These are phyloP conservation scores for Saccharomycopsis hybrid DNA, from an alignment of 1,139 yeast genomes.

Conservation along the genomic window DNA sequence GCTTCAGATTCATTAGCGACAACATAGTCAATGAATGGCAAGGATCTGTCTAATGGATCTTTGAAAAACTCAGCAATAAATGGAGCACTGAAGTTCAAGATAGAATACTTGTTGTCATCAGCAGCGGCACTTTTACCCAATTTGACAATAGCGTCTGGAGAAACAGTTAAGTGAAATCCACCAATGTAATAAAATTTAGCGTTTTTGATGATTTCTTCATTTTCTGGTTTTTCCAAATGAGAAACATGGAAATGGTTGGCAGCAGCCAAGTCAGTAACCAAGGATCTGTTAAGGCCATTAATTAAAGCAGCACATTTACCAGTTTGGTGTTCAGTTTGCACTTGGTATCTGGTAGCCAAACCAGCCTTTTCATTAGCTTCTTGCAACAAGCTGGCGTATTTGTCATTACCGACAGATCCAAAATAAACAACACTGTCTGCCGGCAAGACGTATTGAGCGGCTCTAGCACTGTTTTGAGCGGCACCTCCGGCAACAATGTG, in stretches of 20 bases:
- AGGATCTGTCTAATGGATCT: conserved; percentile 72
- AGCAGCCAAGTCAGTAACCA: conserved; percentile 94
- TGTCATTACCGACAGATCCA: conserved; percentile 94
- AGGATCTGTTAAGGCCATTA: conserved; percentile 80
- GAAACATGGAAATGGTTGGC: conserved; percentile 93
- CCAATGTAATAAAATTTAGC: conserved; percentile 89
- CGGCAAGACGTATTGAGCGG: conserved; percentile 91
- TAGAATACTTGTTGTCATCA: conserved; percentile 72
- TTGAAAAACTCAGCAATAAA: conserved; percentile 94
- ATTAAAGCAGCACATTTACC: conserved; percentile 98
- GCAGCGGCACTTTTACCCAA: conserved; percentile 94
- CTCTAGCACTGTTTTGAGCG: conserved; percentile 98
- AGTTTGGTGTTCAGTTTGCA: conserved; percentile 69
- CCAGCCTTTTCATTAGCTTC: conserved; percentile 88
- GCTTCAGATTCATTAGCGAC: conserved; percentile 98
- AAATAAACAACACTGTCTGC: conserved; percentile 80
- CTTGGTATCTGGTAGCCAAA: conserved; percentile 78
- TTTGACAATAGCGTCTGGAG: conserved; percentile 86
- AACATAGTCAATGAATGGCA: conserved; percentile 86
- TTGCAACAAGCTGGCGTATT: conserved; percentile 71
- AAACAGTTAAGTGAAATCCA: conserved; percentile 96
- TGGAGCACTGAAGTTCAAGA: conserved; percentile 91
- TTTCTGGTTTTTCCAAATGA: conserved; percentile 83
- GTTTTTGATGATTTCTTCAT: conserved; percentile 79
- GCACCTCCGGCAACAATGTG: conserved; percentile 96